phyloP scores from a whole-genome alignment of 1,284 basidiomycete species.

The Malassezia yamatoensis region DNA sequence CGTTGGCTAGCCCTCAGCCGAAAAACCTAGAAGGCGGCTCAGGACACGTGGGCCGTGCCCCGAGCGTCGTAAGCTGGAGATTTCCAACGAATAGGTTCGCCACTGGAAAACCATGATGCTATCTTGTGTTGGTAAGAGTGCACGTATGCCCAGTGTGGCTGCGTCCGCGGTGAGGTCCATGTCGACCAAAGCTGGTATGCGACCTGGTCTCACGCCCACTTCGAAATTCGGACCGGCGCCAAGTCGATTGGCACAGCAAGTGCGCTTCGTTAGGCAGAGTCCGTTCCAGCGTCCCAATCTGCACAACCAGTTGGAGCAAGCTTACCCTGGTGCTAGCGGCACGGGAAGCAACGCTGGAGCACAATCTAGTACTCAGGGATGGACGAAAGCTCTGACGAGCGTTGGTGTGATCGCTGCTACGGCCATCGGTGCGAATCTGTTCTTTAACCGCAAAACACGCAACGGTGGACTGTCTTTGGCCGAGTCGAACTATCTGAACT shows the following conservation, averaged over 20 bases:
- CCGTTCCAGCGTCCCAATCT: conserved; percentile 10
- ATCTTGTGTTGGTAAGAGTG: neutral
- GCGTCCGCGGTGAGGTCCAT: neutral
- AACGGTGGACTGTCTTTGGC: conserved; percentile 22
- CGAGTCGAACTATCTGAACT: conserved; percentile 57
- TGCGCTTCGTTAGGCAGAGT: conserved; percentile 13
- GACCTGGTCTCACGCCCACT: neutral
- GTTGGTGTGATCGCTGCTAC: conserved; percentile 42
- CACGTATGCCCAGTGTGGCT: neutral
- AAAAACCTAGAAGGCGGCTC: conserved; percentile 1
- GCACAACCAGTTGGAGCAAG: neutral
- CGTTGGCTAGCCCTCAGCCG: neutral
- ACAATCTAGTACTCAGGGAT: conserved; percentile 17
- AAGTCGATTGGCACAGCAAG: conserved; percentile 5
- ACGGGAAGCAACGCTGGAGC: neutral
- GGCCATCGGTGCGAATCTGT: conserved; percentile 40
- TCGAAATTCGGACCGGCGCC: neutral
- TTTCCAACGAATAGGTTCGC: neutral
- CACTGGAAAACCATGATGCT: conserved; percentile 4
- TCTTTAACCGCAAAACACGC: conserved; percentile 45
- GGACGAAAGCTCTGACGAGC: conserved; percentile 32
- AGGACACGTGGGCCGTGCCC: neutral
- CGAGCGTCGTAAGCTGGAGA: neutral
- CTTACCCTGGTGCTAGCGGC: neutral
- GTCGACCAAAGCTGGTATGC: neutral